phyloP scores from a whole-genome alignment of 2,329 filamentous ascomycete genomes.

The Fusarium buxicola region DNA sequence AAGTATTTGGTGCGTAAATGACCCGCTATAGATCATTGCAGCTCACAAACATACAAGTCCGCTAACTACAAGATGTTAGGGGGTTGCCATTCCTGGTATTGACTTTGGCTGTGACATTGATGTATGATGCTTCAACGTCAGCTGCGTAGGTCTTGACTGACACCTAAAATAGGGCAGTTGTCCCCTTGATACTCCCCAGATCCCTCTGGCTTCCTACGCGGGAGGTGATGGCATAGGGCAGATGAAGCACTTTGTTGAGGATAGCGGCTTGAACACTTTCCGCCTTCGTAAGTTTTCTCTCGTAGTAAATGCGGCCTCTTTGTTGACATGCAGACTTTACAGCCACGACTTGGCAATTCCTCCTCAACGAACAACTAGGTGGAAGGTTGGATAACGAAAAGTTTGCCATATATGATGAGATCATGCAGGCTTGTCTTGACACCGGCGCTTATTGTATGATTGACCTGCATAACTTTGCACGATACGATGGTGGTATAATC shows the following conservation, averaged over 20 bases:
- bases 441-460: constrained; percentile 70
- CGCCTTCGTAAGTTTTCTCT: constrained; percentile 56
- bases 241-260: constrained; percentile 67
- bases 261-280: constrained; percentile 66
- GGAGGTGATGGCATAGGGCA: constrained; percentile 59
- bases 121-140: constrained; percentile 45
- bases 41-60: neutral
- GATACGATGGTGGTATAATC: constrained; percentile 71
- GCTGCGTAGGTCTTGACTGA: neutral
- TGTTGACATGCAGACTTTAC: neutral
- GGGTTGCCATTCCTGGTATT: constrained; percentile 60
- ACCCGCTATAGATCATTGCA: neutral
- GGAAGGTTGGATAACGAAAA: constrained; percentile 61
- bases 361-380: constrained; percentile 65
- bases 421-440: constrained; percentile 67
- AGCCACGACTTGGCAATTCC: constrained; percentile 66
- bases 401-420: constrained; percentile 63
- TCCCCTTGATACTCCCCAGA: constrained; percentile 49
- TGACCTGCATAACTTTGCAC: constrained; percentile 69
- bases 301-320: neutral
- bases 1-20: constrained; percentile 25
- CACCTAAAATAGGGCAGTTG: constrained; percentile 52
- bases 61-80: constrained; percentile 31
- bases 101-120: constrained; percentile 62
- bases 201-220: constrained; percentile 50